Evolutionary conservation across 257 asterid species (phyloP).

Genomic region (Nicotiana benthamiana): DNA sequence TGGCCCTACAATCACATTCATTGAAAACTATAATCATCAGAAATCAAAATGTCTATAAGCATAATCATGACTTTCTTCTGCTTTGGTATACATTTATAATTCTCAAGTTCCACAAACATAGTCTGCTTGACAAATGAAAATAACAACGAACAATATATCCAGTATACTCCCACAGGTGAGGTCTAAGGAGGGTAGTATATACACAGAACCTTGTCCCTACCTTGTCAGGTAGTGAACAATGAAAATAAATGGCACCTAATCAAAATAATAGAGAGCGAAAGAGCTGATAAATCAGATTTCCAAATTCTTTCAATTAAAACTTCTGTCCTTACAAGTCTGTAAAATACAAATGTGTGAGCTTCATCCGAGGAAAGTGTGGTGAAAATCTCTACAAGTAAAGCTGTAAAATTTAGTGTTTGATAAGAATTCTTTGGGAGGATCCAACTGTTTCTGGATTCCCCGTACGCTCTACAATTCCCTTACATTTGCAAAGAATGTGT

Average conservation of each 20-base stretch:
- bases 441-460: conserved; percentile 20
- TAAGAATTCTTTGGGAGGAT: conserved; percentile 7
- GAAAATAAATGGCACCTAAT: background rate
- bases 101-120: background rate
- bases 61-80: background rate
- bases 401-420: background rate
- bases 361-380: background rate
- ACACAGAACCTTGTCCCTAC: too few species aligned
- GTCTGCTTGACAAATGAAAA: background rate
- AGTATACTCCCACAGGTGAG: too few species aligned
- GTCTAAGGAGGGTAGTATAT: too few species aligned
- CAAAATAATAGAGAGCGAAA: background rate
- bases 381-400: conserved; percentile 1
- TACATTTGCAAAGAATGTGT: conserved; percentile 41
- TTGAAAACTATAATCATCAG: too few species aligned
- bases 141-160: background rate
- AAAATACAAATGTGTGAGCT: background rate
- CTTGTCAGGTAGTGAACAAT: background rate
- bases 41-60: too few species aligned
- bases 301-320: background rate
- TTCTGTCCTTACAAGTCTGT: background rate
- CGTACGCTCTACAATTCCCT: conserved; percentile 28
- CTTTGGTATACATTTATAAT: background rate
- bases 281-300: background rate
- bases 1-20: too few species aligned